Evolutionary conservation across 1,139 yeast genomes (phyloP), one percentile per base, ranked within the genome.

Genomic region (Spencermartinsiella ligniputridi): DNA sequence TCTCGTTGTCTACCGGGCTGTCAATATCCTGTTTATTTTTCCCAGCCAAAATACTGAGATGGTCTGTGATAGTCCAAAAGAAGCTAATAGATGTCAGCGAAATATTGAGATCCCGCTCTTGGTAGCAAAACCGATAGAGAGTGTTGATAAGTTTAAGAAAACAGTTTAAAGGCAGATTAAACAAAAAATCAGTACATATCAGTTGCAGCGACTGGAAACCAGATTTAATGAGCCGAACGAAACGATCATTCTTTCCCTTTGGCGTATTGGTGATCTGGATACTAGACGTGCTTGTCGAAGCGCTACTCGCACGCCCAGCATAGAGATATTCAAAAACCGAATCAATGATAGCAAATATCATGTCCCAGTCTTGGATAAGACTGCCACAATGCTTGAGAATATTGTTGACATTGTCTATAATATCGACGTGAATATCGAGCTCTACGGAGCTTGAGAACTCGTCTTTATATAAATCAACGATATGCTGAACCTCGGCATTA

Each of bases 81-180:
- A 88, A 86, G 56, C 96, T 86, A 6, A 89, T 85, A 0, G 96
- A 81, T 43, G 95, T 86, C 60, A 90, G 89, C 0, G 96, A 86
- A 29, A 88, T 85, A 60, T 92, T 92, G 54, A 90, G 66, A 54
- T 89, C 96, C 50, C 69, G 72, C 2, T 64, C 66, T 57, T 92
- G 97, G 11, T 72, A 66, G 37, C 88, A 82, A 62, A 88, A 92
- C 50, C 79, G 75, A 52, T 74, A 76, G 36, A 90, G 70, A 1
- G 90, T 80, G 52, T 86, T 88, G 48, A 88, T 79, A 27, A 89
- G 73, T 4, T 74, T 70, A 49, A 74, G 76, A 39, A 87, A 70
- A 45, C 83, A 83, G 15, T 46, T 41, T 13, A 55, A 46, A 0
- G 97, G 96, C 19, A 92, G 68, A 1, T 79, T 70, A 35, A 78